Evolutionary conservation across 495 filamentous ascomycete species (phyloP), one percentile per base, ranked within the genome.

Genomic region (Penicillium maclennaniae): DNA sequence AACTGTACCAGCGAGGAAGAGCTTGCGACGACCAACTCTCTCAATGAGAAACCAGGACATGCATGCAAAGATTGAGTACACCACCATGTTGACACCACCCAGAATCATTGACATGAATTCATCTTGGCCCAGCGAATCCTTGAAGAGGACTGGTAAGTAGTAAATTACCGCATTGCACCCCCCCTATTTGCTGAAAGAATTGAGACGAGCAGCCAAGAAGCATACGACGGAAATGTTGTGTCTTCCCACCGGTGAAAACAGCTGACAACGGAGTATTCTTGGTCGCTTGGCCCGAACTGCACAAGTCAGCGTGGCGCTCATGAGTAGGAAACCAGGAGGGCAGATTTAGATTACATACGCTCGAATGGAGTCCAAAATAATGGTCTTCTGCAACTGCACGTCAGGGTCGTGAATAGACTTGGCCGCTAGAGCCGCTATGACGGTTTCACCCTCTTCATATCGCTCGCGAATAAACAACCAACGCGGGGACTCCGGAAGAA

Each of bases 11-110:
- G 74, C 76, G 7, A 92, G 70, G 70, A 89, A 90, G 21, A 92
- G 74, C 67, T 88, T 87, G 23, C 88, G 80, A 12, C 88, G 81
- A 38, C 88, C 88, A 27, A 85, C 82, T 25, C 81, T 80, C 71
- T 92, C 88, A 49, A 92, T 87, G 60, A 88, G 80, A 76, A 91
- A 92, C 89, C 89, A 92, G 6, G 87, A 91, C 38, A 83, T 79
- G 0, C 86, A 90, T 72, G 87, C 56, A 54, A 87, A 90, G 63
- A 90, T 83, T 36, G 86, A 75, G 63, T 95, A 92, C 9, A 92
- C 82, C 38, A 91, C 78, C 87, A 91, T 91, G 74, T 91, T 92
- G 36, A 92, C 76, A 56, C 88, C 89, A 37, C 87, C 88, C 6
- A 93, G 75, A 1, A 95, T 73, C 16, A 92, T 71, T 9, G 83